Base-by-base conservation (phyloP, 2,329 filamentous ascomycete genomes). In the Penicillium sp. region DNA sequence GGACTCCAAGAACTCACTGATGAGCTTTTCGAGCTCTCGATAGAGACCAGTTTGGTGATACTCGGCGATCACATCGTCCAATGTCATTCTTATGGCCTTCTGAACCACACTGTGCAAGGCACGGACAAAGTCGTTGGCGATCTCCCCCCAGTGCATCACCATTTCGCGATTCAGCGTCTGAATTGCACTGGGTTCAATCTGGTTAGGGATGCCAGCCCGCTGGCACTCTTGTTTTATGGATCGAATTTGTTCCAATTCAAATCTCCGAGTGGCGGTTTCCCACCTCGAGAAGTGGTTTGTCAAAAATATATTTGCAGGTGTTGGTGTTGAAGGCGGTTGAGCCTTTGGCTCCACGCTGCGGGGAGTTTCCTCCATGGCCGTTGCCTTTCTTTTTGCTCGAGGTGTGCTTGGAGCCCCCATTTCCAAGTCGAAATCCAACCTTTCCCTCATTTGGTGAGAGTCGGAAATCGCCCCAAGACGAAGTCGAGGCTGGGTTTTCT, bases 181-280 rank as follows among this genome's bases (percentile, higher is more conserved):
- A 23, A 87, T 85, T 0, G 88, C 85, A 37, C 84, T 82, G 0
- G 83, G 80, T 0, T 86, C 82, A 0, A 85, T 82, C 0, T 86
- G 78, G 7, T 83, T 81, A 0, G 85, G 85, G 62, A 87, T 78
- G 0, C 87, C 86, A 0, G 84, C 81, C 19, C 78, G 78, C 26
- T 81, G 83, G 13, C 84, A 83, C 4, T 77, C 73, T 19, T 77
- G 72, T 14, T 89, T 87, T 11, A 86, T 80, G 0, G 77, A 71
- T 0, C 82, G 80, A 1, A 90, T 83, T 3, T 74, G 70, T 14
- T 67, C 63, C 29, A 77, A 67, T 0, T 54, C 63, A 31, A 75
- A 76, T 4, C 49, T 58, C 11, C 59, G 62, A 0, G 56, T n/a
- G n/a, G n/a, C 64, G 1, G 42, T 16, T 50, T 54, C 26, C 67